These are phyloP conservation scores for Erysimum cheiri DNA, from an alignment of 441 rosid genomes.

Conservation along the genomic window DNA sequence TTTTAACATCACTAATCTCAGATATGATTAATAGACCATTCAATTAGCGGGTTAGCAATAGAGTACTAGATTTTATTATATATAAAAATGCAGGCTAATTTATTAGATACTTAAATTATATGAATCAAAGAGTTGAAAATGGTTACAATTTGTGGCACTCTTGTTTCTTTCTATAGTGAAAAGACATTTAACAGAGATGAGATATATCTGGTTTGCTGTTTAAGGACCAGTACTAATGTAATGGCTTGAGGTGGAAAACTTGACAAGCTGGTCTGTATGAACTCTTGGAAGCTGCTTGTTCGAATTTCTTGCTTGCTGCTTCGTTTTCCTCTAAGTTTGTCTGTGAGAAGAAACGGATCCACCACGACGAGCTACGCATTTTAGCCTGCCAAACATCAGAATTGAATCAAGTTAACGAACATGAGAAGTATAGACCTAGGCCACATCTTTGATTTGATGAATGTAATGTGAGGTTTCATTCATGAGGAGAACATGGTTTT, in stretches of 20 bases:
- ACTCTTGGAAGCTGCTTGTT: slow-evolving; percentile 67
- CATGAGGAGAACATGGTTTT: not conserved
- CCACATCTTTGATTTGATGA: not conserved
- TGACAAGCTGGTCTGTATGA: slow-evolving; percentile 75
- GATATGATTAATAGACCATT: no score
- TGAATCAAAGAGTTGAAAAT: slow-evolving; percentile 28
- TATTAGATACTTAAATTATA: slow-evolving; percentile 28
- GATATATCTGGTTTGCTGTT: slow-evolving; percentile 28
- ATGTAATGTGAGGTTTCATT: not conserved
- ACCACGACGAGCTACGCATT: slow-evolving; percentile 93
- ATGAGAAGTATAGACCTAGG: not conserved
- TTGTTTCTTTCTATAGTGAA: slow-evolving; percentile 36
- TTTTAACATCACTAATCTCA: no score
- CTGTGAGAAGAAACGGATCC: slow-evolving; percentile 75
- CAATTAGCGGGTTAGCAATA: not conserved
- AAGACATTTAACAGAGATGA: slow-evolving; percentile 23
- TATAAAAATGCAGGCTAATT: not conserved
- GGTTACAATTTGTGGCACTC: slow-evolving; percentile 24
- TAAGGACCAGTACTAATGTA: slow-evolving; percentile 44
- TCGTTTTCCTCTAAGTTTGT: slow-evolving; percentile 88
- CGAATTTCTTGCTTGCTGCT: slow-evolving; percentile 69
- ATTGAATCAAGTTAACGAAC: slow-evolving; percentile 4
- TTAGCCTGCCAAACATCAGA: slow-evolving; percentile 59
- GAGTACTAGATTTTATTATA: not conserved
- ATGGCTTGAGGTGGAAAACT: slow-evolving; percentile 81